phyloP scores from a whole-genome alignment of 1,139 yeast genomes.

The Suhomyces coccinellae region DNA sequence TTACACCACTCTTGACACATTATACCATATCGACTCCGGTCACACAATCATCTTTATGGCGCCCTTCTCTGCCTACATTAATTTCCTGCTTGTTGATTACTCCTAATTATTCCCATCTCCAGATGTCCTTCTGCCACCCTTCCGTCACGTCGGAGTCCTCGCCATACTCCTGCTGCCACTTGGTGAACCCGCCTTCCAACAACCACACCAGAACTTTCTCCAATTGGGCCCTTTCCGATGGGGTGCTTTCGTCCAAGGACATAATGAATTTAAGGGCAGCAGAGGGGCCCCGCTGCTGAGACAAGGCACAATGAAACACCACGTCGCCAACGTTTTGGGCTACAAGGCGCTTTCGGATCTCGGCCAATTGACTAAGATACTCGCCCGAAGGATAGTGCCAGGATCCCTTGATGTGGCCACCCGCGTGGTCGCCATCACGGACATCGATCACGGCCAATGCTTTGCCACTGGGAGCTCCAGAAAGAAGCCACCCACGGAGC shows the following conservation, averaged over 20 bases:
- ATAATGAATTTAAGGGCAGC: constrained; percentile 71
- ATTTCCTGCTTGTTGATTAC: neutral
- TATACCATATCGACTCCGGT: too few relatives aligned
- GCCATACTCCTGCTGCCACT: constrained; percentile 80
- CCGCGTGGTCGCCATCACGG: constrained; percentile 69
- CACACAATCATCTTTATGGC: too few relatives aligned
- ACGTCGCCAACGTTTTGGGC: constrained; percentile 48
- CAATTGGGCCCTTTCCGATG: constrained; percentile 26
- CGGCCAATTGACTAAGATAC: constrained; percentile 44
- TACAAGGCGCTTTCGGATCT: constrained; percentile 39
- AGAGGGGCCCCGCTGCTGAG: constrained; percentile 89
- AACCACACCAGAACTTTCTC: constrained; percentile 61
- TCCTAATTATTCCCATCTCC: constrained; percentile 32
- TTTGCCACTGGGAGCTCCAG: constrained; percentile 40
- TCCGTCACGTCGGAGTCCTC: constrained; percentile 67
- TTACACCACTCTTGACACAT: too few relatives aligned
- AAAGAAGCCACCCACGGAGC: constrained; percentile 48
- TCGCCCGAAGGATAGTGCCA: constrained; percentile 61
- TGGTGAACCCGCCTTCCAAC: constrained; percentile 78
- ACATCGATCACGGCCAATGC: constrained; percentile 79
- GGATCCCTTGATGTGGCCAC: constrained; percentile 70
- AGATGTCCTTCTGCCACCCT: constrained; percentile 56
- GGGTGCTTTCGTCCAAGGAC: constrained; percentile 42
- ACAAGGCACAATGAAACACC: constrained; percentile 86
- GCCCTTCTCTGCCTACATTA: too few relatives aligned